Evolutionary conservation across 345 rosid species (phyloP).

Genomic region (Salix suchowensis): DNA sequence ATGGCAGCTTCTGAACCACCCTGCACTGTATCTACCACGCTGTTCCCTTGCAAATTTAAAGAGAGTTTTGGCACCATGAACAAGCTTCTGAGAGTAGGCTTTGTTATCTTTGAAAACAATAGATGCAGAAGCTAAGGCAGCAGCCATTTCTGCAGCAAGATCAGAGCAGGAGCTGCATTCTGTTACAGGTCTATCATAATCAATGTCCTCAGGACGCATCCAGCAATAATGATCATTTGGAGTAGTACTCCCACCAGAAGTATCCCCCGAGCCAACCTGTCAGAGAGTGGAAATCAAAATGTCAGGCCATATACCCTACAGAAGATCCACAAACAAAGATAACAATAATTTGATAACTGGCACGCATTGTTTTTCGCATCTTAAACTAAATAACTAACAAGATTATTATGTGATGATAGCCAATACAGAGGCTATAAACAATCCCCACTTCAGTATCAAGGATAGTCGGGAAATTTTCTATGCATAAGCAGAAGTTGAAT

Average conservation of each 20-base stretch:
- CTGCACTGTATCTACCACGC: constrained; percentile 82
- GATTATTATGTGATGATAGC: not conserved
- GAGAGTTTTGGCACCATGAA: constrained; percentile 78
- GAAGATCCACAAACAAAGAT: not conserved
- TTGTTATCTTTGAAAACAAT: constrained; percentile 93
- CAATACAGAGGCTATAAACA: not conserved
- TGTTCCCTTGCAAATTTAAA: constrained; percentile 64
- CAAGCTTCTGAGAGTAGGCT: constrained; percentile 87
- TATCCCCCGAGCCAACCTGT: constrained; percentile 90
- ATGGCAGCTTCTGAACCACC: constrained; percentile 50
- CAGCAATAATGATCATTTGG: constrained; percentile 93
- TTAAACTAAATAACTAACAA: not conserved
- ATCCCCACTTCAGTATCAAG: not conserved
- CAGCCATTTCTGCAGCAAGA: constrained; percentile 98
- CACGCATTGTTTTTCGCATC: not conserved
- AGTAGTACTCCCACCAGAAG: constrained; percentile 63
- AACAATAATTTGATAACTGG: not conserved
- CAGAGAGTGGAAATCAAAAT: not conserved
- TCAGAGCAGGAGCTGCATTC: constrained; percentile 79
- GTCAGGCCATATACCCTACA: not conserved
- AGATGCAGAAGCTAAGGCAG: constrained; percentile 89
- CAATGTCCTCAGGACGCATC: constrained; percentile 99
- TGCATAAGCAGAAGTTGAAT: not conserved
- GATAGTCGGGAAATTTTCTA: not conserved
- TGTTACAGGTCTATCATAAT: constrained; percentile 61